A percentile compares a stretch with the other conserved stretches of the same genome.
phyloP scores from a whole-genome alignment of 306 rosid species.

The Luffa aegyptiaca region DNA sequence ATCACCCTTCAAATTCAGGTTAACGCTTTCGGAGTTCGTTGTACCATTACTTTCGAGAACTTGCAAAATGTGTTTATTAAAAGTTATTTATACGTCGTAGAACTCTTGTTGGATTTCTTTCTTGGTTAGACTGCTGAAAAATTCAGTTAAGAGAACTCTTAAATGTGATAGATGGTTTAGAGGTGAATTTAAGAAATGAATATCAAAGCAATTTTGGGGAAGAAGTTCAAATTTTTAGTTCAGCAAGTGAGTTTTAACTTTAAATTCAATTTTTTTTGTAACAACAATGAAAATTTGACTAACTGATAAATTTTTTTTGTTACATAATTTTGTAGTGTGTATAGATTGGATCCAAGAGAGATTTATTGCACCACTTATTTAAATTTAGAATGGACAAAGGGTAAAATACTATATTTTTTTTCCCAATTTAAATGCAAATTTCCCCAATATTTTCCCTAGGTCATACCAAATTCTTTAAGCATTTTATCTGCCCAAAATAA shows the following conservation, averaged over 20 bases:
- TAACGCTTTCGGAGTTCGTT: background rate
- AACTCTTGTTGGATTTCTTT: background rate
- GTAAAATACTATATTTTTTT: no score
- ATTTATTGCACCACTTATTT: background rate
- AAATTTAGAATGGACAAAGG: background rate
- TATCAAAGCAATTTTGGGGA: background rate
- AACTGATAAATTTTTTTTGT: background rate
- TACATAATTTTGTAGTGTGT: background rate
- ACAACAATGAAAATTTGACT: no score
- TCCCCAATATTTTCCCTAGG: no score
- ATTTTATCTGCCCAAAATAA: background rate
- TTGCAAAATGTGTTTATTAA: background rate
- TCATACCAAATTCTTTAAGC: background rate
- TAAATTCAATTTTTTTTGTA: no score
- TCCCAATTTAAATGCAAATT: no score
- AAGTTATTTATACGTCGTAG: background rate
- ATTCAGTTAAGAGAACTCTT: background rate
- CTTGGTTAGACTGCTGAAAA: background rate
- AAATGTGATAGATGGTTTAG: background rate
- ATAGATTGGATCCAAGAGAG: background rate
- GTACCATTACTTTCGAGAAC: conserved; percentile 1
- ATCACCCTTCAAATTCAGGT: background rate
- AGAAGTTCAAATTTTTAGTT: background rate
- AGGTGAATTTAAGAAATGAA: background rate
- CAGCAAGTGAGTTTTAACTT: background rate